phyloP scores from a whole-genome alignment of 257 asterid species.

The Capsicum baccatum region DNA sequence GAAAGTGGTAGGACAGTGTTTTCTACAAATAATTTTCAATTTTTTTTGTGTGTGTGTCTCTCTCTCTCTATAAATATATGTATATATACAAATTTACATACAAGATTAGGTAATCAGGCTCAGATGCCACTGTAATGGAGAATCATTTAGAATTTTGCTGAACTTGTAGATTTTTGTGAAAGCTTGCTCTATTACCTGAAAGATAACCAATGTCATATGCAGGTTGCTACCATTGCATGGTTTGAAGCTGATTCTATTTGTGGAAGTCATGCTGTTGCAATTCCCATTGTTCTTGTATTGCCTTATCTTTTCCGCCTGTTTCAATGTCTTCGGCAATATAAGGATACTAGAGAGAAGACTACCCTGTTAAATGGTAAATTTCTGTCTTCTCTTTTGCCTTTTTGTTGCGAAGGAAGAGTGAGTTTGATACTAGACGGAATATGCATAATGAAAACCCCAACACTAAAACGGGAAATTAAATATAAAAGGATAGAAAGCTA shows the following conservation, averaged over 20 bases:
- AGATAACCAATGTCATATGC: conserved; percentile 41
- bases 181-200: conserved; percentile 39
- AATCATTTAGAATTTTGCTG: conserved; percentile 4
- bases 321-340: conserved; percentile 97
- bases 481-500: no score
- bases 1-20: background rate
- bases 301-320: conserved; percentile 93
- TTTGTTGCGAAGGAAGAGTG: conserved; percentile 1
- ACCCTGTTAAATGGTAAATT: conserved; percentile 80
- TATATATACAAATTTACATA: background rate
- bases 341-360: conserved; percentile 85
- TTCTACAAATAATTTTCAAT: conserved; percentile 16
- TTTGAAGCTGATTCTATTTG: conserved; percentile 98
- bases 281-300: conserved; percentile 87
- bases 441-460: no score
- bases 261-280: conserved; percentile 97
- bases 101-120: background rate
- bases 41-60: background rate
- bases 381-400: conserved; percentile 28
- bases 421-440: background rate
- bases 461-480: no score
- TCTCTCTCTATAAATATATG: no score
- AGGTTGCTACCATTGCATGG: conserved; percentile 99
- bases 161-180: conserved; percentile 32
- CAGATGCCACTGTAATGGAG: conserved; percentile 1